Base-by-base conservation (phyloP, 257 asterid species). In the Lavandula angustifolia region DNA sequence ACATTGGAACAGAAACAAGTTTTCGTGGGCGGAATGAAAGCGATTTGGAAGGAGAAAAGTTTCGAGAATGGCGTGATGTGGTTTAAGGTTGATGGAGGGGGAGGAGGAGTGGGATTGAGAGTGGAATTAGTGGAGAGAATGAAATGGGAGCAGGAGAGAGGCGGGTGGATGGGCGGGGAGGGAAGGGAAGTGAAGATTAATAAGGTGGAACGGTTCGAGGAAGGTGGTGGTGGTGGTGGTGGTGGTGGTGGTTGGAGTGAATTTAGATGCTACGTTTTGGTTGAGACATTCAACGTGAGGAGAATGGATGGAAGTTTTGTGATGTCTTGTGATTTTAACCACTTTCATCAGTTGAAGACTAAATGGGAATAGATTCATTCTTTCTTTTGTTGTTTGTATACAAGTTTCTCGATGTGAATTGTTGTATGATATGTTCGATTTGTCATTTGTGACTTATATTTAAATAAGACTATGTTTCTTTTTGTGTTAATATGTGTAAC, bases 101-200 rank as follows among this genome's bases (percentile, higher is more conserved):
- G 56, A 44, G 10, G 11, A 9, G 67, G 71, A 9, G 73, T 84
- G 7, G 89, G 89, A 4, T 52, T 82, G 81, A 82, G 86, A 44
- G 51, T 42, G n/a, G 95, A 88, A 1, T 29, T 50, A 0, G 5
- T 58, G 18, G 4, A 80, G 9, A 72, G 87, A 72, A 77, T 84
- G 84, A 80, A 77, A 47, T 83, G 92, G 92, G 90, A 87, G 69
- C 74, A 81, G 72, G 55, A 50, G 42, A 85, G 78, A 50, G 72
- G 43, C 1, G 94, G 94, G 31, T 71, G 75, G 75, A 5, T 9
- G n/a, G 75, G 62, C 22, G 73, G 81, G 1, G 70, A 60, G 47
- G 47, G 4, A 43, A 71, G 54, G 48, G 48, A 58, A 56, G 76
- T 41, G 5, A 80, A 50, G 70, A 62, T 85, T 0, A 60, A 58